These are phyloP conservation scores for Phalaenopsis hybrid DNA, from an alignment of 116 monocot species.

Conservation along the genomic window DNA sequence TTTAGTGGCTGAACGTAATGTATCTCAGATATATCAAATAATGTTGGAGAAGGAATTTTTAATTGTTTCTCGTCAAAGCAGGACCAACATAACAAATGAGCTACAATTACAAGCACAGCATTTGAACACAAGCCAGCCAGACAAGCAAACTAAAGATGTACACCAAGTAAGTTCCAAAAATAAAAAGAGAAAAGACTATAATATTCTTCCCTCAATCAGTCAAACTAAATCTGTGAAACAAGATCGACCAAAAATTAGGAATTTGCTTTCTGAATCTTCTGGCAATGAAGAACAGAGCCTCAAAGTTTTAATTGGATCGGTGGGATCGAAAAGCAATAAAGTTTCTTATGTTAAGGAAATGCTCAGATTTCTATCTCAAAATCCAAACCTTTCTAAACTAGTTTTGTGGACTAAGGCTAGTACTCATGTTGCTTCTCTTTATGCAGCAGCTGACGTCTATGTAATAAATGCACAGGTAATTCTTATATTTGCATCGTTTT, in stretches of 20 bases:
- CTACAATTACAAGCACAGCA: conserved; percentile 6
- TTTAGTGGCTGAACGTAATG: conserved; percentile 50
- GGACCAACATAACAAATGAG: conserved; percentile 13
- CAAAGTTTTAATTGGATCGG: conserved; percentile 80
- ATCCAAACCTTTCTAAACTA: conserved; percentile 53
- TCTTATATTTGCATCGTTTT: conserved; percentile 4
- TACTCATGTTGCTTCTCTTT: conserved; percentile 71
- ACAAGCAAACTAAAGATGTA: conserved; percentile 9
- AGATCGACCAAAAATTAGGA: conserved; percentile 27
- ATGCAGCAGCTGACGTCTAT: conserved; percentile 93
- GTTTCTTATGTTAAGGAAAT: conserved; percentile 62
- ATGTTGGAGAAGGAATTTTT: conserved; percentile 25
- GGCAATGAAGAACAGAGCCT: conserved; percentile 25
- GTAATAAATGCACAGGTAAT: conserved; percentile 88
- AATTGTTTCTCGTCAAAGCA: conserved; percentile 26
- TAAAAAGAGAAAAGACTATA: conserved; percentile 28
- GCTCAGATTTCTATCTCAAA: conserved; percentile 56
- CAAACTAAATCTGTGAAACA: conserved; percentile 7
- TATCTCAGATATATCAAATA: conserved; percentile 23
- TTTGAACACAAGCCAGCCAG: conserved; percentile 12
- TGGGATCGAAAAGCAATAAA: conserved; percentile 98
- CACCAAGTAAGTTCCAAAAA: conserved; percentile 24
- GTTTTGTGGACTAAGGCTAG: conserved; percentile 89
- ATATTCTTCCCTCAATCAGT: conserved; percentile 8
- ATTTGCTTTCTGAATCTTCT: conserved; percentile 31